Conservation (phyloP, 148 eudicot species). For the Fallopia convolvulus region DNA sequence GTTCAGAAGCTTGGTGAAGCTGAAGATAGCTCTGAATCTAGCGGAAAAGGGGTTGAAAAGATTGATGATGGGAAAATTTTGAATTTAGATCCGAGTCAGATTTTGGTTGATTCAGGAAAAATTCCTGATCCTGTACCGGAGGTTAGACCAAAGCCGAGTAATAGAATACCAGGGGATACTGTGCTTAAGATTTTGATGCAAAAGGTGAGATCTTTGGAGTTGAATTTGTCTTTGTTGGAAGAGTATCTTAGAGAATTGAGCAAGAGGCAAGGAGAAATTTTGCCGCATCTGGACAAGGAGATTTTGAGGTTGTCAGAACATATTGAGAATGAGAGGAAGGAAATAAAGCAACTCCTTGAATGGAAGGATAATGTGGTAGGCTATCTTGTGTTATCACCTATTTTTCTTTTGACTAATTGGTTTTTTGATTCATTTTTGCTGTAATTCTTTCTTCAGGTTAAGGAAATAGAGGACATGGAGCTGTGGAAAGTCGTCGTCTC, state of each 20-base stretch:
- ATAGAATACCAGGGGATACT: conserved; percentile 70
- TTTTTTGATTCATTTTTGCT: not conserved
- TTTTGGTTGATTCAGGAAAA: conserved; percentile 23
- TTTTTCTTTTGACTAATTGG: not conserved
- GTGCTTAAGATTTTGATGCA: conserved; percentile 82
- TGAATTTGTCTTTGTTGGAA: conserved; percentile 66
- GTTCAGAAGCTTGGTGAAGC: conserved; percentile 27
- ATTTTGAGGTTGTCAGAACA: conserved; percentile 31
- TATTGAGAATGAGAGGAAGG: conserved; percentile 48
- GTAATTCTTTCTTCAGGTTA: conserved; percentile 36
- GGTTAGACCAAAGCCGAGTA: conserved; percentile 40
- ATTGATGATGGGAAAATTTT: conserved; percentile 27
- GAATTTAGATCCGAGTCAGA: conserved; percentile 27
- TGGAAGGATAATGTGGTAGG: conserved; percentile 69
- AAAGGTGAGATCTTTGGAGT: conserved; percentile 74
- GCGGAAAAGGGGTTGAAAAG: conserved; percentile 31
- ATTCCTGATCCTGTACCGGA: conserved; percentile 40
- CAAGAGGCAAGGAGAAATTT: conserved; percentile 50
- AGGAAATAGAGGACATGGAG: conserved; percentile 40
- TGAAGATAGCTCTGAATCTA: conserved; percentile 23
- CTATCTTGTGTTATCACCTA: not conserved
- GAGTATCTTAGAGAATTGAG: conserved; percentile 63
- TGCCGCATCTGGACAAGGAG: conserved; percentile 66
- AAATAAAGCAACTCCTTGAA: conserved; percentile 47
- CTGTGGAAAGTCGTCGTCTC: conserved; percentile 55